Evolutionary conservation across 768 basidiomycete genomes (phyloP).

Genomic region (Russula vinacea): DNA sequence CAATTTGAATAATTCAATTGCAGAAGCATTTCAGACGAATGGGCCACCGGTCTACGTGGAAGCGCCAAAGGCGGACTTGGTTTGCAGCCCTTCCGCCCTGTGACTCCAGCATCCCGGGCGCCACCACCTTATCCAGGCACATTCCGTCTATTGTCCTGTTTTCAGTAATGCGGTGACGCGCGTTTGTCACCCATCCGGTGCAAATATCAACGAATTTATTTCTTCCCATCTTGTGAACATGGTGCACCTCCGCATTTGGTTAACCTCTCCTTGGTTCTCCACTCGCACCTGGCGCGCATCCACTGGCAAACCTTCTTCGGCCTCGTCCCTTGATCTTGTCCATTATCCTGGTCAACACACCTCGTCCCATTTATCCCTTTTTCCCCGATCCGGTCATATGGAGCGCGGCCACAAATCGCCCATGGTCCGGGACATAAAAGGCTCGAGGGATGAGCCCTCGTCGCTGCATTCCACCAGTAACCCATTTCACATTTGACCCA

Average conservation of each 20-base stretch:
- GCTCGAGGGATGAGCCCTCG: conserved; percentile 4
- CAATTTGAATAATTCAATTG: conserved; percentile 8
- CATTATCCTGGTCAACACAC: conserved; percentile 13
- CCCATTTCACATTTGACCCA: conserved; percentile 5
- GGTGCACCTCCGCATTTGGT: conserved; percentile 20
- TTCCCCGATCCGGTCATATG: conserved; percentile 17
- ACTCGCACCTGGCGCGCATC: conserved; percentile 13
- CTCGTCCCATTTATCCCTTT: conserved; percentile 14
- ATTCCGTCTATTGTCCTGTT: conserved; percentile 10
- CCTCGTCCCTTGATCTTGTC: conserved; percentile 25
- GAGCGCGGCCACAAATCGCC: conserved; percentile 22
- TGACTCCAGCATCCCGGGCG: conserved; percentile 10
- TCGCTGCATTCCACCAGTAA: conserved; percentile 13
- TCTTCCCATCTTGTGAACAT: conserved; percentile 2
- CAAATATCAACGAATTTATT: conserved; percentile 15
- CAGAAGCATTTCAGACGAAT: conserved; percentile 3
- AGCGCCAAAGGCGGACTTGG: conserved; percentile 11
- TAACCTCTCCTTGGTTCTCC: conserved; percentile 21
- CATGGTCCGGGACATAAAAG: conserved; percentile 23
- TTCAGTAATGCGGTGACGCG: conserved; percentile 9
- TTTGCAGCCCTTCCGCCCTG: conserved; percentile 1
- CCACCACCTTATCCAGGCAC: conserved; percentile 21
- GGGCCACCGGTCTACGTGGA: conserved; percentile 13
- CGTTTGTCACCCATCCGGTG: conserved; percentile 12
- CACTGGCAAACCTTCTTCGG: conserved; percentile 19